These are phyloP conservation scores for Cyclaneusma minus DNA, from an alignment of 2,329 filamentous ascomycete genomes.

Conservation along the genomic window DNA sequence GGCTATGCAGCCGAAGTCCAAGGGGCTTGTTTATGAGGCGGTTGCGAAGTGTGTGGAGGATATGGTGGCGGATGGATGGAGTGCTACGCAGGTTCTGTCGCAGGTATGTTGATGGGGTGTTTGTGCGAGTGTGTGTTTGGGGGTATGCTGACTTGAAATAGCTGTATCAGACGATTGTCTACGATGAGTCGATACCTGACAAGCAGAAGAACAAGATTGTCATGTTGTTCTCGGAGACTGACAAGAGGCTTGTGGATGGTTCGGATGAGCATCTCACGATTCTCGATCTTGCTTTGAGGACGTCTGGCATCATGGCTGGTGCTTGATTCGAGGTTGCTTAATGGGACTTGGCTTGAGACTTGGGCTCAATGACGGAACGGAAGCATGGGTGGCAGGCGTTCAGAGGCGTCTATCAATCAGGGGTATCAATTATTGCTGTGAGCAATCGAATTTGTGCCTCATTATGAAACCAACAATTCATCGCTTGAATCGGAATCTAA, in stretches of 20 bases:
- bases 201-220: constrained; percentile 83
- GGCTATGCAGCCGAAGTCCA: constrained; percentile 59
- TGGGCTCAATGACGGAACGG: no score
- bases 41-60: constrained; percentile 73
- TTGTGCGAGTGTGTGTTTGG: constrained; percentile 2
- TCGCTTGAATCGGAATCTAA: no score
- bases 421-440: no score
- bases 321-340: no score
- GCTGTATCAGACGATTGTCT: constrained; percentile 71
- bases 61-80: constrained; percentile 94
- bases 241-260: constrained; percentile 88
- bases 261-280: constrained; percentile 90
- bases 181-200: constrained; percentile 72
- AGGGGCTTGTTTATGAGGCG: constrained; percentile 50
- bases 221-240: constrained; percentile 78
- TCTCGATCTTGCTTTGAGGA: constrained; percentile 67
- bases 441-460: no score
- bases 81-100: constrained; percentile 70
- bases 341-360: no score
- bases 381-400: no score
- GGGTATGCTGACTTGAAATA: constrained; percentile 16
- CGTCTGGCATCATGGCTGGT: constrained; percentile 52
- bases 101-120: constrained; percentile 38
- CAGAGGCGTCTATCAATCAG: no score
- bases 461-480: no score